Conservation (phyloP, 2,329 filamentous ascomycete species). For the Colletotrichum australisinense region DNA sequence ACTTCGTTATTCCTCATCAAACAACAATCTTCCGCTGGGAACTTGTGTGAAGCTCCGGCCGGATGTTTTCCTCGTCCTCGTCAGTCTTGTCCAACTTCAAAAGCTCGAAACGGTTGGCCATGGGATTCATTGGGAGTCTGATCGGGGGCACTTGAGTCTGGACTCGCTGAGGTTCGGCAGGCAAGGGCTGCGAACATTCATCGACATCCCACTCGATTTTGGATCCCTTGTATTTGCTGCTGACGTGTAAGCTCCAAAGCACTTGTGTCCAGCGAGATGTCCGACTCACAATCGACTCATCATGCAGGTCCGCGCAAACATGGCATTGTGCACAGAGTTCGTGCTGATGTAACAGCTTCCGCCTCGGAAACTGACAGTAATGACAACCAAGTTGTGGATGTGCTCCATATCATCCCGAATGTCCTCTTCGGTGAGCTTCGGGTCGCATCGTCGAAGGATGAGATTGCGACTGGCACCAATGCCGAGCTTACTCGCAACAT, state of each 20-base stretch:
- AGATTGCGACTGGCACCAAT: constrained; percentile 80
- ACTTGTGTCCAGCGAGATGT: neutral
- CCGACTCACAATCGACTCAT: constrained; percentile 66
- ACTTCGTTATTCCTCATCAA: neutral
- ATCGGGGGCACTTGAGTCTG: constrained; percentile 41
- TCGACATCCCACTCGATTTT: constrained; percentile 79
- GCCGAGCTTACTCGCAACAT: constrained; percentile 73
- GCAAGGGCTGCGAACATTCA: constrained; percentile 74
- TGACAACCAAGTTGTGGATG: constrained; percentile 81
- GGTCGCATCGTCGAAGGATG: constrained; percentile 70
- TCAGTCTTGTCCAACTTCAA: constrained; percentile 62
- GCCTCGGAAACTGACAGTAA: constrained; percentile 70
- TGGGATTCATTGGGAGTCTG: constrained; percentile 50
- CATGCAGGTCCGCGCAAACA: constrained; percentile 84
- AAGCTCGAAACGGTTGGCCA: constrained; percentile 72
- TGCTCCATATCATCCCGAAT: constrained; percentile 83
- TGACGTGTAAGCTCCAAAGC: constrained; percentile 44
- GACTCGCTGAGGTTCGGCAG: constrained; percentile 41
- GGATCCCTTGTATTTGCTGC: constrained; percentile 74
- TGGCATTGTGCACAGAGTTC: constrained; percentile 81
- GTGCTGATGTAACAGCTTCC: constrained; percentile 76
- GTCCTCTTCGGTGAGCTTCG: constrained; percentile 68
- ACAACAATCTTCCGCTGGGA: constrained; percentile 39
- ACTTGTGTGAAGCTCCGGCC: constrained; percentile 30
- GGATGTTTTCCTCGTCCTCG: constrained; percentile 42